Evolutionary conservation across 768 basidiomycete species (phyloP).

Genomic region (Gymnopilus dilepis): DNA sequence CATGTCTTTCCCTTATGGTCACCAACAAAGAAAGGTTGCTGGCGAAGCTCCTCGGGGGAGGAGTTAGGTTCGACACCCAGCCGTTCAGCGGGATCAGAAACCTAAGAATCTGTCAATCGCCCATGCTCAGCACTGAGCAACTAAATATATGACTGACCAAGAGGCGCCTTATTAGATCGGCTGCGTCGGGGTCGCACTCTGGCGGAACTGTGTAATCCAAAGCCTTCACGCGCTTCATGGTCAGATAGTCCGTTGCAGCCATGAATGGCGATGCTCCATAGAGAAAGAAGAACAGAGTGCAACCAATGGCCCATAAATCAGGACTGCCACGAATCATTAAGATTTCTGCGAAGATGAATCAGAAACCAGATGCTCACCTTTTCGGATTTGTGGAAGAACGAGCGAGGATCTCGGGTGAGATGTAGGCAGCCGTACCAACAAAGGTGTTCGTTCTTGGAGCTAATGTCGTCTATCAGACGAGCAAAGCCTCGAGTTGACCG

Average conservation of each 20-base stretch:
- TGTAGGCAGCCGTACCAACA: constrained; percentile 35
- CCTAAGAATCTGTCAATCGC: constrained; percentile 38
- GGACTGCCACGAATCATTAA: constrained; percentile 54
- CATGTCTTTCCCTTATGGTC: neutral
- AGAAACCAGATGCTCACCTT: constrained; percentile 52
- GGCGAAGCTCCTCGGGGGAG: constrained; percentile 51
- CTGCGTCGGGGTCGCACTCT: constrained; percentile 81
- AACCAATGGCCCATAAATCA: constrained; percentile 95
- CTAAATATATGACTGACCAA: constrained; percentile 55
- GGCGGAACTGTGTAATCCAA: constrained; percentile 88
- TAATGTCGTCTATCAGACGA: constrained; percentile 11
- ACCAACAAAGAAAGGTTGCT: constrained; percentile 63
- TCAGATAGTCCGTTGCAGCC: constrained; percentile 90
- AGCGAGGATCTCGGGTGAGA: constrained; percentile 51
- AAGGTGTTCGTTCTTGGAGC: constrained; percentile 39
- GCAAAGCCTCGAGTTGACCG: constrained; percentile 10
- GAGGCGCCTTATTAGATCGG: constrained; percentile 78
- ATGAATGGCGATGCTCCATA: constrained; percentile 92
- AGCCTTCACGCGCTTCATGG: constrained; percentile 92
- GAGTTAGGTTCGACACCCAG: constrained; percentile 58
- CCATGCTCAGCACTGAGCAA: neutral
- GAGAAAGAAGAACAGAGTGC: constrained; percentile 93
- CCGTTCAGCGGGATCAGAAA: constrained; percentile 61
- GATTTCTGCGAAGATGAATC: neutral
- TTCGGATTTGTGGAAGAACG: constrained; percentile 74